A percentile compares a stretch with the other conserved stretches of the same genome.
Evolutionary conservation across 805 yeast genomes (phyloP).

Genomic region (Scheffersomyces ergatensis): DNA sequence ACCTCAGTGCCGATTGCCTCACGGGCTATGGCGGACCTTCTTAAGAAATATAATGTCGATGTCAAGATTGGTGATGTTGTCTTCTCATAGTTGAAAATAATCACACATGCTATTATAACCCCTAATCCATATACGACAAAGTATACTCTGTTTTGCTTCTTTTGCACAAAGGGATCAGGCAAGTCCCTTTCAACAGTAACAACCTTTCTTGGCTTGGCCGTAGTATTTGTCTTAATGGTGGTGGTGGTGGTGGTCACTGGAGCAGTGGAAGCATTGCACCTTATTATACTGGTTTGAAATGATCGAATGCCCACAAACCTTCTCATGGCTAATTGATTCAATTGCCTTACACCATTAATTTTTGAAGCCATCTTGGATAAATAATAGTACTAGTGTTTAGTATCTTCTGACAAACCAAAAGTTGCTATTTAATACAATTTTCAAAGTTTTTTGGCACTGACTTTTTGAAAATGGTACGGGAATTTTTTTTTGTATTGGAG

Average conservation of each 20-base stretch:
- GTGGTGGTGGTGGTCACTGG: not conserved
- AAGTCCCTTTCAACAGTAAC: slow-evolving; percentile 66
- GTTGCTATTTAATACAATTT: no score
- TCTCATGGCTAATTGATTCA: not conserved
- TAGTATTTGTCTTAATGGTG: not conserved
- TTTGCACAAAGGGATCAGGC: slow-evolving; percentile 72
- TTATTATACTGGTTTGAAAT: not conserved
- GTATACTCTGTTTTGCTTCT: slow-evolving; percentile 48
- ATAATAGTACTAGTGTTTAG: no score
- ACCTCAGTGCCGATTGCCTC: slow-evolving; percentile 72
- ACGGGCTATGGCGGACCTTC: slow-evolving; percentile 68
- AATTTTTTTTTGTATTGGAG: no score
- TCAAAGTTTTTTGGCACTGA: no score
- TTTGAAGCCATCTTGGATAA: not conserved
- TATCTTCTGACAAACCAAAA: no score
- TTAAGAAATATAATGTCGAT: slow-evolving; percentile 79
- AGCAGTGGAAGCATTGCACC: not conserved
- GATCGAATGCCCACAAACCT: not conserved
- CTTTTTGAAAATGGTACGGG: no score
- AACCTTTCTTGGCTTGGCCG: slow-evolving; percentile 3
- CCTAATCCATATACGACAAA: slow-evolving; percentile 47
- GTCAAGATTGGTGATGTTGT: slow-evolving; percentile 84
- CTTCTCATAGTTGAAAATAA: slow-evolving; percentile 91
- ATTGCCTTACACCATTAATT: not conserved
- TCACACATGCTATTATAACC: slow-evolving; percentile 35